A percentile compares a stretch with the other conserved stretches of the same genome.
Conservation (phyloP, 441 rosid species). For the Isatis lusitanica region DNA sequence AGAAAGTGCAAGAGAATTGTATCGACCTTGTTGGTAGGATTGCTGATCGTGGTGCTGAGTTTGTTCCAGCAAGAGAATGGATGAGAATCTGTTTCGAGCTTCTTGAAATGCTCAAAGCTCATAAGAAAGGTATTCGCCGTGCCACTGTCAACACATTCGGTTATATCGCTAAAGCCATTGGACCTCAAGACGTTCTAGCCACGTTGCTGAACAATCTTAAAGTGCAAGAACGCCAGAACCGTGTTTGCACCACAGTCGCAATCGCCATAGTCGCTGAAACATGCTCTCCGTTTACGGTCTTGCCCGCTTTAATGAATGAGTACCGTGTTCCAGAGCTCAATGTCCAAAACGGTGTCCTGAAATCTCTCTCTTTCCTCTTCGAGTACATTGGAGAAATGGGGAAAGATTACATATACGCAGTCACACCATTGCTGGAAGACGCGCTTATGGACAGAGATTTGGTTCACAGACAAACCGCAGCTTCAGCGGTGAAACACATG, state of each 20-base stretch:
- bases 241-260: slow-evolving; percentile 98
- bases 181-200: slow-evolving; percentile 98
- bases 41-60: slow-evolving; percentile 98
- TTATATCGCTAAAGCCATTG: slow-evolving; percentile 96
- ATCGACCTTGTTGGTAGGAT: slow-evolving; percentile 95
- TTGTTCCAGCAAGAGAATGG: slow-evolving; percentile 97
- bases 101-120: slow-evolving; percentile 98
- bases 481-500: slow-evolving; percentile 97
- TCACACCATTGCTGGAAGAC: slow-evolving; percentile 94
- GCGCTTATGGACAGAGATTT: slow-evolving; percentile 97
- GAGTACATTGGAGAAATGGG: slow-evolving; percentile 99
- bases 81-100: slow-evolving; percentile 98
- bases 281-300: slow-evolving; percentile 93
- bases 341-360: slow-evolving; percentile 95
- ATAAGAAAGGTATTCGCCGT: slow-evolving; percentile 94
- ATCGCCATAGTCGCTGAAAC: slow-evolving; percentile 97
- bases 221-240: slow-evolving; percentile 98
- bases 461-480: slow-evolving; percentile 98
- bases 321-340: slow-evolving; percentile 95
- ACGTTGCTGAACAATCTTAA: slow-evolving; percentile 94
- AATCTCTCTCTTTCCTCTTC: slow-evolving; percentile 90
- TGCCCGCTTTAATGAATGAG: slow-evolving; percentile 95
- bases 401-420: slow-evolving; percentile 95
- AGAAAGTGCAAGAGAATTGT: slow-evolving; percentile 97
- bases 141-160: slow-evolving; percentile 97